Evolutionary conservation across 495 filamentous ascomycete genomes (phyloP).

Genomic region (Podospora tetraspora): DNA sequence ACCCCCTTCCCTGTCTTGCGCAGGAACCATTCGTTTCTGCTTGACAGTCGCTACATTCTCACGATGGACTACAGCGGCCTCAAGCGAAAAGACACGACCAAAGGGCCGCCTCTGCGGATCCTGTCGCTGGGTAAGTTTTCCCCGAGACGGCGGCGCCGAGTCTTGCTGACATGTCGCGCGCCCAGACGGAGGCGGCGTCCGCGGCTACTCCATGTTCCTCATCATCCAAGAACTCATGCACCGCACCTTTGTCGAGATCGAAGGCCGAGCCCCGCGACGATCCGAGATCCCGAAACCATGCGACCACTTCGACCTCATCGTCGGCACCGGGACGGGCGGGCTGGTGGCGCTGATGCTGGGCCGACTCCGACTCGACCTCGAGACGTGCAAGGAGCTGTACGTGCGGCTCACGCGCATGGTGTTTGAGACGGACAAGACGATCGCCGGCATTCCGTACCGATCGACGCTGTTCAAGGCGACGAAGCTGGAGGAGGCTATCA

Average conservation of each 20-base stretch:
- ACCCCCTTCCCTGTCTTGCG: background rate
- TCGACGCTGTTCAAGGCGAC: constrained; percentile 95
- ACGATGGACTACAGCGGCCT: constrained; percentile 28
- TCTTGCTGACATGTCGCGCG: background rate
- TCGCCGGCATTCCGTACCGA: constrained; percentile 87
- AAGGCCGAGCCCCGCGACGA: constrained; percentile 75
- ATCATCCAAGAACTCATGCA: constrained; percentile 97
- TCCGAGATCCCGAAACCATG: constrained; percentile 93
- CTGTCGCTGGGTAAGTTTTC: constrained; percentile 72
- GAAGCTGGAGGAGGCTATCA: constrained; percentile 89
- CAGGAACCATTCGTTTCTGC: background rate
- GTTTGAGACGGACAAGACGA: constrained; percentile 96
- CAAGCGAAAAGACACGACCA: constrained; percentile 83
- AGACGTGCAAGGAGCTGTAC: constrained; percentile 94
- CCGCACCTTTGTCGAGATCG: constrained; percentile 76
- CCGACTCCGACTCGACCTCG: constrained; percentile 81
- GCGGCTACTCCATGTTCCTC: constrained; percentile 95
- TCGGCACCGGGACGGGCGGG: constrained; percentile 89
- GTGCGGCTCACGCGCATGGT: constrained; percentile 89
- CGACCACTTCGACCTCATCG: constrained; percentile 97
- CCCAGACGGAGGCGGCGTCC: constrained; percentile 89
- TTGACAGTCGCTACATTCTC: background rate
- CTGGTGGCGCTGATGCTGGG: constrained; percentile 96
- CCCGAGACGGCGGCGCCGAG: background rate
- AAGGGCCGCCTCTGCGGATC: constrained; percentile 86